Evolutionary conservation across 2,329 filamentous ascomycete genomes (phyloP).

Genomic region (Bipolaris sorokiniana): DNA sequence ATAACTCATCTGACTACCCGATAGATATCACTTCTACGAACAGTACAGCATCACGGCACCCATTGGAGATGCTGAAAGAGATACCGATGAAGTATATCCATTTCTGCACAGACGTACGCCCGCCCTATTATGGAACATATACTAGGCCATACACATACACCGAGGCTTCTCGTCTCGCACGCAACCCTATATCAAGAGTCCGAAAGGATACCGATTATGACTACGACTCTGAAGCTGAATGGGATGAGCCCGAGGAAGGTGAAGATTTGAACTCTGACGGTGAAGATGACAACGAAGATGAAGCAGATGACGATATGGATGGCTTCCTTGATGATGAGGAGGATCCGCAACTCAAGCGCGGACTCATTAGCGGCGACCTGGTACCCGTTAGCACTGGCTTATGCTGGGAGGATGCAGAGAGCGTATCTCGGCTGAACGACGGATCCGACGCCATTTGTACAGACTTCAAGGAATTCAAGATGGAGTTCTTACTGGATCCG

Average conservation of each 20-base stretch:
- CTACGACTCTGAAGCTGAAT: slow-evolving; percentile 85
- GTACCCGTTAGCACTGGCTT: slow-evolving; percentile 80
- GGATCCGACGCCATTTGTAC: slow-evolving; percentile 54
- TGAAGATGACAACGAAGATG: slow-evolving; percentile 71
- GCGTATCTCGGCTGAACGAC: slow-evolving; percentile 53
- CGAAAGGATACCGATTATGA: slow-evolving; percentile 75
- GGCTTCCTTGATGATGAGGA: slow-evolving; percentile 89
- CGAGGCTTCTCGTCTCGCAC: slow-evolving; percentile 56
- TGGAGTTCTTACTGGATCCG: slow-evolving; percentile 71
- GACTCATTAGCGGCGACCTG: slow-evolving; percentile 69
- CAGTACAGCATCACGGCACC: slow-evolving; percentile 27
- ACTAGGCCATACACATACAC: slow-evolving; percentile 63
- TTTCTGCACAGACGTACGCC: slow-evolving; percentile 67
- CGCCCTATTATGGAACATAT: slow-evolving; percentile 74
- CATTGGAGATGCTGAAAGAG: slow-evolving; percentile 55
- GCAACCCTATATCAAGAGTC: slow-evolving; percentile 60
- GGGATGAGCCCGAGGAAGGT: slow-evolving; percentile 76
- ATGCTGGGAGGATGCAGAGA: slow-evolving; percentile 73
- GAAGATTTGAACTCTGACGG: slow-evolving; percentile 70
- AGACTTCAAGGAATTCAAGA: slow-evolving; percentile 66
- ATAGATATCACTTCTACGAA: slow-evolving; percentile 53
- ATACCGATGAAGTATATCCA: slow-evolving; percentile 69
- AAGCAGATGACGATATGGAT: slow-evolving; percentile 85
- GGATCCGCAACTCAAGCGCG: slow-evolving; percentile 60
- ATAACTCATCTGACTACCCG: slow-evolving; percentile 50